Evolutionary conservation across 495 filamentous ascomycete species (phyloP).

Genomic region (Penicillium daleae): DNA sequence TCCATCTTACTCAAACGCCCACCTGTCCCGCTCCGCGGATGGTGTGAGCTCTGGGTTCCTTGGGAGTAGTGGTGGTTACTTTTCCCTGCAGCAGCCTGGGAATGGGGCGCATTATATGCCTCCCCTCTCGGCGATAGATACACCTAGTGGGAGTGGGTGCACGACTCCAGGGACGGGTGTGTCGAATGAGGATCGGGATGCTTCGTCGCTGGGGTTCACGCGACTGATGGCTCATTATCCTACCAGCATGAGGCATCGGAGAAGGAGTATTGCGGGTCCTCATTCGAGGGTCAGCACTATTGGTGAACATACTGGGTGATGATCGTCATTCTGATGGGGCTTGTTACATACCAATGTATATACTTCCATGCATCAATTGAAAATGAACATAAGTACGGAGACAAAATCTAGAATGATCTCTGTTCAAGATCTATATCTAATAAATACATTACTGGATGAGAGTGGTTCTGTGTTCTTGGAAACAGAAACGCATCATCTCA

Average conservation of each 20-base stretch:
- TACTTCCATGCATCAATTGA: background rate
- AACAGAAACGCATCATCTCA: background rate
- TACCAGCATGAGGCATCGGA: constrained; percentile 33
- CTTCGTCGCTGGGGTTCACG: constrained; percentile 18
- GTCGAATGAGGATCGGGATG: constrained; percentile 36
- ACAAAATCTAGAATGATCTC: background rate
- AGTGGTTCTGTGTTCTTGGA: background rate
- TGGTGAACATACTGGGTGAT: constrained; percentile 7
- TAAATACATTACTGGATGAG: constrained; percentile 3
- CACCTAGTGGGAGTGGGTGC: constrained; percentile 29
- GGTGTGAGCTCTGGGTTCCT: constrained; percentile 9
- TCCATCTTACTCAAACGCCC: background rate
- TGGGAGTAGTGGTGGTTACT: constrained; percentile 36
- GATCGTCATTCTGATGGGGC: background rate
- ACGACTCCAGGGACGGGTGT: constrained; percentile 24
- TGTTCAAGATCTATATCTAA: constrained; percentile 24
- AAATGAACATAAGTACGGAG: constrained; percentile 6
- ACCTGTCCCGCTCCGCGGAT: constrained; percentile 11
- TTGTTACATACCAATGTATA: background rate
- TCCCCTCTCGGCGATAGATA: constrained; percentile 17
- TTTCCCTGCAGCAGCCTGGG: constrained; percentile 26
- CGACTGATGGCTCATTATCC: constrained; percentile 37
- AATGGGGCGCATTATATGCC: constrained; percentile 9
- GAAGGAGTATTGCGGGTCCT: constrained; percentile 36
- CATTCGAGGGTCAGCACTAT: constrained; percentile 20